Evolutionary conservation across 2,329 filamentous ascomycete genomes (phyloP).

Genomic region (Lasiodiplodia hormozganensis): DNA sequence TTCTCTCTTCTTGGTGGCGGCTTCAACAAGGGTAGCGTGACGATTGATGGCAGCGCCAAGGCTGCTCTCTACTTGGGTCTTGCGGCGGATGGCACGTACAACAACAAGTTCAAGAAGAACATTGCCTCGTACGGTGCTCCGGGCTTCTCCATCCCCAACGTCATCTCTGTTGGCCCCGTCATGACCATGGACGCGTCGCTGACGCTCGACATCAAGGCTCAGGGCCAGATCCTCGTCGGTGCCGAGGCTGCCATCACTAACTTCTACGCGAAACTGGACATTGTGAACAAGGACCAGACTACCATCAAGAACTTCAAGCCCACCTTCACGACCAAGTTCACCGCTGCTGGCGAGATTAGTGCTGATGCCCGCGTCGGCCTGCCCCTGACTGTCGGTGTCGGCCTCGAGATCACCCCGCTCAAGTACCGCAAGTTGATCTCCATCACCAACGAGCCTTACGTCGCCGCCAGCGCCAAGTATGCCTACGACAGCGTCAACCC

Average conservation of each 20-base stretch:
- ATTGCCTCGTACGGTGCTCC: constrained; percentile 6
- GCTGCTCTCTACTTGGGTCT: constrained; percentile 1
- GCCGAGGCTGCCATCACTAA: not conserved
- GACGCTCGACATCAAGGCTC: not conserved
- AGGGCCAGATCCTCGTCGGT: constrained; percentile 19
- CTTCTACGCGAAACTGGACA: constrained; percentile 13
- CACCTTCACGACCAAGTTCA: constrained; percentile 1
- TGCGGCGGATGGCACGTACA: not conserved
- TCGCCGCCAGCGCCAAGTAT: constrained; percentile 4
- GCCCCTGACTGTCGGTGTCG: constrained; percentile 11
- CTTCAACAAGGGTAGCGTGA: constrained; percentile 8
- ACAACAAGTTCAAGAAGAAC: constrained; percentile 9
- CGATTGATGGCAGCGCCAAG: not conserved
- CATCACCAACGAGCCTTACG: constrained; percentile 9
- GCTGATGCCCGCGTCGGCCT: constrained; percentile 7
- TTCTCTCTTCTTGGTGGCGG: constrained; percentile 9
- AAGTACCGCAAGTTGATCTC: constrained; percentile 12
- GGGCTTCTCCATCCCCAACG: constrained; percentile 14
- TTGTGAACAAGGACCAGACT: constrained; percentile 3
- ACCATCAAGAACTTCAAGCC: constrained; percentile 6
- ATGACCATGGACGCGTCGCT: constrained; percentile 11
- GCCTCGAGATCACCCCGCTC: constrained; percentile 11
- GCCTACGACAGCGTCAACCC: not conserved
- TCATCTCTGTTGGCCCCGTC: constrained; percentile 15
- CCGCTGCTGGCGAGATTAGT: not conserved